Evolutionary conservation across 108 stramenopile species (phyloP).

Genomic region (Nitzschia putrida): DNA sequence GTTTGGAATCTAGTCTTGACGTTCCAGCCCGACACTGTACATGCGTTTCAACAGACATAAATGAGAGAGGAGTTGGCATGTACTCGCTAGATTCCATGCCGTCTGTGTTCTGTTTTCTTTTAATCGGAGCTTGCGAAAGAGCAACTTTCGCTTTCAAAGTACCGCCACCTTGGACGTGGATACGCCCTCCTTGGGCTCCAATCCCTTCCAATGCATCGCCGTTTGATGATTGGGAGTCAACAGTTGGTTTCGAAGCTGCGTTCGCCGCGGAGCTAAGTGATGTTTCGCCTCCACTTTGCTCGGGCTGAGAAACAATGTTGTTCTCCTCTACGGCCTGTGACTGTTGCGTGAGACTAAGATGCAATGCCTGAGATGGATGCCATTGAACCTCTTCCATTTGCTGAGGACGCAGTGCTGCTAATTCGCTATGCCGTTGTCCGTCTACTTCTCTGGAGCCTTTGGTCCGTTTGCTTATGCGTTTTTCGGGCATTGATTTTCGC

Average conservation of each 20-base stretch:
- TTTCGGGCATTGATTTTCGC: slow-evolving; percentile 2
- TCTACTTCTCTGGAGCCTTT: slow-evolving; percentile 1
- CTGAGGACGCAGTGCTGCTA: background rate
- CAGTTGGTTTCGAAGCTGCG: too few relatives aligned
- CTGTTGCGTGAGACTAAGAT: slow-evolving; percentile 25
- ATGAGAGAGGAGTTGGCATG: slow-evolving; percentile 63
- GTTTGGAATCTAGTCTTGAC: slow-evolving; percentile 62
- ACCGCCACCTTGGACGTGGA: slow-evolving; percentile 76
- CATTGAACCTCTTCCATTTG: slow-evolving; percentile 24
- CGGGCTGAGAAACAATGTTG: too few relatives aligned
- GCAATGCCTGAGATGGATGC: slow-evolving; percentile 17
- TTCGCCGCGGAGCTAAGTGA: too few relatives aligned
- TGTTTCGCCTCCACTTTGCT: too few relatives aligned
- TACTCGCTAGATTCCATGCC: slow-evolving; percentile 2
- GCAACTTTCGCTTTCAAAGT: slow-evolving; percentile 69
- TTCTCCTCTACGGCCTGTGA: background rate
- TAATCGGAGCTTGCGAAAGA: slow-evolving; percentile 28
- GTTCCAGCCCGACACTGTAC: slow-evolving; percentile 80
- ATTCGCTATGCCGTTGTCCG: too few relatives aligned
- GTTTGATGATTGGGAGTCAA: background rate
- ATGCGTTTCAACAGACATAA: slow-evolving; percentile 86
- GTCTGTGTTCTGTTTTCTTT: background rate
- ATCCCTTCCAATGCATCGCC: slow-evolving; percentile 67
- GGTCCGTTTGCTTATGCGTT: slow-evolving; percentile 1
- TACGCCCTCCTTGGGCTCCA: slow-evolving; percentile 75